Evolutionary conservation across 163 green algal genomes (phyloP).

Genomic region (Chlamydomonas reinhardtii): DNA sequence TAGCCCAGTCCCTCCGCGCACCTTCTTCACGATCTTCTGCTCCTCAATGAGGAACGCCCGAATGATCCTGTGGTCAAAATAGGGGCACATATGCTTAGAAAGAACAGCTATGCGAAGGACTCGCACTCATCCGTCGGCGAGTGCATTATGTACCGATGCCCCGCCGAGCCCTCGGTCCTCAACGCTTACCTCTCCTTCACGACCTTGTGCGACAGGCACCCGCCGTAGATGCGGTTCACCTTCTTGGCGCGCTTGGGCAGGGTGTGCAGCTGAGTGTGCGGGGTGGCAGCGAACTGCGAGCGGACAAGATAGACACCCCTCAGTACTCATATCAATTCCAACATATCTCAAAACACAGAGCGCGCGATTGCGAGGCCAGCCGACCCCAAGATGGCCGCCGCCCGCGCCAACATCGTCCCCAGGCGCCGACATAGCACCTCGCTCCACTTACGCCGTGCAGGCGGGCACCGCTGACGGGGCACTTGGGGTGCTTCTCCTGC

Average conservation of each 20-base stretch:
- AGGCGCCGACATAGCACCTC: neutral
- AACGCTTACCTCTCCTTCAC: conserved; percentile 88
- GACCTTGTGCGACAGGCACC: conserved; percentile 88
- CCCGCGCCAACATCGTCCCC: neutral
- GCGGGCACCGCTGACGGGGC: conserved; percentile 82
- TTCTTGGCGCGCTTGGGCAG: conserved; percentile 86
- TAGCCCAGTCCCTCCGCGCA: conserved; percentile 42
- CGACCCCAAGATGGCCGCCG: conserved; percentile 11
- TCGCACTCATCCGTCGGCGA: neutral
- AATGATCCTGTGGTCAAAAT: conserved; percentile 83
- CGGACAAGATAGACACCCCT: neutral
- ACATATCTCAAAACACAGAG: too few species aligned
- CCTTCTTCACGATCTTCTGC: conserved; percentile 99
- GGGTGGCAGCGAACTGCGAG: conserved; percentile 26
- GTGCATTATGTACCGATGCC: too few species aligned
- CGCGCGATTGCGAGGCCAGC: too few species aligned
- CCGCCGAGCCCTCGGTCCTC: too few species aligned
- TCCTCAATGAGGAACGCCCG: conserved; percentile 99
- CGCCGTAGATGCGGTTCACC: conserved; percentile 96
- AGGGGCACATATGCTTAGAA: neutral
- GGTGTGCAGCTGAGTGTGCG: conserved; percentile 75
- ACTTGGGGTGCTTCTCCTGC: conserved; percentile 82
- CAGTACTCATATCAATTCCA: neutral
- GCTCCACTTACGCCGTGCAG: conserved; percentile 86
- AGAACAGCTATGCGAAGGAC: neutral